Percentiles rank a stretch among this genome's conserved stretches.
phyloP scores from a whole-genome alignment of 441 rosid genomes.

The Adansonia grandidieri region DNA sequence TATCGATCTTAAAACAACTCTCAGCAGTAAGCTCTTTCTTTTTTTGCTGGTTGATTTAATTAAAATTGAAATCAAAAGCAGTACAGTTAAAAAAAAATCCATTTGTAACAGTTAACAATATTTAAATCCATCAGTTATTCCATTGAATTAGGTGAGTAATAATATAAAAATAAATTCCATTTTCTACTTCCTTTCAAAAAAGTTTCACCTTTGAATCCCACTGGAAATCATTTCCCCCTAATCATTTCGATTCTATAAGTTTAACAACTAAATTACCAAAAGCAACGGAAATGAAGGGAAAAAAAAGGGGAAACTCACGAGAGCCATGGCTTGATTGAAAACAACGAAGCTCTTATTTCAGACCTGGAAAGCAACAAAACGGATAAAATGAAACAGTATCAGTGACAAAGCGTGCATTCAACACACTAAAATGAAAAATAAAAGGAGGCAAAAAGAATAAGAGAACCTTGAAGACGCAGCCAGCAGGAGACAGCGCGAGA shows the following conservation, averaged over 20 bases:
- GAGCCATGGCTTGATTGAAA: constrained; percentile 58
- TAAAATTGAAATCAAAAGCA: neutral
- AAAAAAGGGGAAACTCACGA: constrained; percentile 45
- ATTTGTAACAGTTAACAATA: neutral
- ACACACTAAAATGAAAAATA: neutral
- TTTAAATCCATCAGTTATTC: neutral
- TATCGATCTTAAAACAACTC: neutral
- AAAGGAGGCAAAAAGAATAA: neutral
- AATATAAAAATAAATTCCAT: neutral
- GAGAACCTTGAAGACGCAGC: neutral
- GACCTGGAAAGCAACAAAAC: constrained; percentile 44
- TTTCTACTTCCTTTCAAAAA: neutral
- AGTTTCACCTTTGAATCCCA: neutral
- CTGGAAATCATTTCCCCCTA: neutral
- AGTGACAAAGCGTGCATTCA: neutral
- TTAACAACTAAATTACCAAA: neutral
- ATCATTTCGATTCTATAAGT: neutral
- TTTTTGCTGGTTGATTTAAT: neutral
- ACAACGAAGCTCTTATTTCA: constrained; percentile 36
- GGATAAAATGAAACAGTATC: neutral
- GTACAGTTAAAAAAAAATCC: neutral
- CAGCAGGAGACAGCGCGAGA: neutral
- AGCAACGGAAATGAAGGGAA: neutral
- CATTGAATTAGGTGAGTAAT: neutral
- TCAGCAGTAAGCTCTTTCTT: neutral